These are phyloP conservation scores for Juncus inflexus DNA, from an alignment of 176 grass and related monocot genomes.

Conservation along the genomic window DNA sequence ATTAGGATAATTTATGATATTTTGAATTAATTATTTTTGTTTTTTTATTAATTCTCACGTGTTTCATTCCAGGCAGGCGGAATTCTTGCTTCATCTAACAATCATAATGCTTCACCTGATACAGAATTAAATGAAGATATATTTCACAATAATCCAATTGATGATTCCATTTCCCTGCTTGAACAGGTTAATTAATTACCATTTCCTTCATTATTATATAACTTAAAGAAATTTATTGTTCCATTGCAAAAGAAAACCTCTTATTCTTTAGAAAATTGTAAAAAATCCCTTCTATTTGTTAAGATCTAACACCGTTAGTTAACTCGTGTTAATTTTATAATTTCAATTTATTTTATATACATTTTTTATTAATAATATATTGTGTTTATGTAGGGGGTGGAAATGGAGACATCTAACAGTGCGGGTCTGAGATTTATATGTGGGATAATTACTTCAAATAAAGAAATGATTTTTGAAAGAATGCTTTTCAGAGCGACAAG, in stretches of 20 bases:
- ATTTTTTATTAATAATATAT: background rate
- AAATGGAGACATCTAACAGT: slow-evolving; percentile 45
- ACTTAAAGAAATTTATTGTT: background rate
- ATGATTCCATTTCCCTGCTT: slow-evolving; percentile 64
- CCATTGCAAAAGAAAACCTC: background rate
- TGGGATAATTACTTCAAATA: slow-evolving; percentile 85
- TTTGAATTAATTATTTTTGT: background rate
- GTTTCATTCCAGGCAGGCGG: slow-evolving; percentile 93
- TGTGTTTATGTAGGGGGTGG: slow-evolving; percentile 36
- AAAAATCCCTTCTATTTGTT: slow-evolving; percentile 2
- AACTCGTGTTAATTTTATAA: slow-evolving; percentile 11
- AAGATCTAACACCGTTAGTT: background rate
- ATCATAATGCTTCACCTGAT: slow-evolving; percentile 66
- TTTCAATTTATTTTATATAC: background rate
- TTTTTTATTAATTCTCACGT: slow-evolving; percentile 48
- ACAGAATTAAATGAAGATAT: slow-evolving; percentile 85
- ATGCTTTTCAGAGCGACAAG: slow-evolving; percentile 98
- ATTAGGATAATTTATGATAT: slow-evolving; percentile 1
- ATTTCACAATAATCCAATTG: slow-evolving; percentile 51
- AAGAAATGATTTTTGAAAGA: slow-evolving; percentile 90
- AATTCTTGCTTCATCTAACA: slow-evolving; percentile 90
- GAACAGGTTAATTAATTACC: slow-evolving; percentile 58
- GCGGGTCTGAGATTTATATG: slow-evolving; percentile 93
- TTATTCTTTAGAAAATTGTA: slow-evolving; percentile 8
- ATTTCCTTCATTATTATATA: slow-evolving; percentile 6